Evolutionary conservation across 768 basidiomycete genomes (phyloP), one percentile per base, ranked within the genome.

Genomic region (Pisolithus orientalis): DNA sequence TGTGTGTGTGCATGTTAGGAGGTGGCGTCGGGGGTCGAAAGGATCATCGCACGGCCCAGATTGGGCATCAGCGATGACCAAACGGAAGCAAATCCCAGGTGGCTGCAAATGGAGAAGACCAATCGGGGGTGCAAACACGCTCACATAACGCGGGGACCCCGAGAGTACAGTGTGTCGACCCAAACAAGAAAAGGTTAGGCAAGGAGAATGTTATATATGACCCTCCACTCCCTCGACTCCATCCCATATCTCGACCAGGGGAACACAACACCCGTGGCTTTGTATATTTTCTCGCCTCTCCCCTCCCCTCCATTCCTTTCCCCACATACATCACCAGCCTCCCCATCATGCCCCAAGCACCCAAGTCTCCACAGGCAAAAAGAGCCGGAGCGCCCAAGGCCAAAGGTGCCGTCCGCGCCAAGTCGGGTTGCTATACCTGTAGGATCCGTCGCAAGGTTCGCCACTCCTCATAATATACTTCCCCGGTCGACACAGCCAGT

Each of bases 381-480:
- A 71, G 73, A 58, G 56, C 71, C 66, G 80, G 80, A 61, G 73
- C 79, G 65, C 77, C 83, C 56, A 90, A 90, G 67, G 76, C 81
- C 56, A 91, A 90, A 76, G 88, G 85, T 65, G 84, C 86, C 51
- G 80, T 85, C 28, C 84, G 89, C 65, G 89, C 88, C 51, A 91
- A 91, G 78, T 86, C 87, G 49, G 89, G 90, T 58, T 92, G 90
- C 67, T 91, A 90, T 72, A 91, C 89, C 52, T 91, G 89, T 73
- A 80, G 89, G 62, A 88, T 91, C 39, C 80, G 90, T 59, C 78
- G 89, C 62, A 90, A 91, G 86, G 89, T 88, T 47, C 49, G 28
- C 43, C 49, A 40, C 21, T 49, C 54, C 52, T 34, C 34, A 34
- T 34, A 34, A 34, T 34, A 34, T 44, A 4, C 44, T 42, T 58